A percentile compares a stretch with the other conserved stretches of the same genome.
Evolutionary conservation across 1,139 yeast species (phyloP).

Genomic region (Candida tetrigidarum): DNA sequence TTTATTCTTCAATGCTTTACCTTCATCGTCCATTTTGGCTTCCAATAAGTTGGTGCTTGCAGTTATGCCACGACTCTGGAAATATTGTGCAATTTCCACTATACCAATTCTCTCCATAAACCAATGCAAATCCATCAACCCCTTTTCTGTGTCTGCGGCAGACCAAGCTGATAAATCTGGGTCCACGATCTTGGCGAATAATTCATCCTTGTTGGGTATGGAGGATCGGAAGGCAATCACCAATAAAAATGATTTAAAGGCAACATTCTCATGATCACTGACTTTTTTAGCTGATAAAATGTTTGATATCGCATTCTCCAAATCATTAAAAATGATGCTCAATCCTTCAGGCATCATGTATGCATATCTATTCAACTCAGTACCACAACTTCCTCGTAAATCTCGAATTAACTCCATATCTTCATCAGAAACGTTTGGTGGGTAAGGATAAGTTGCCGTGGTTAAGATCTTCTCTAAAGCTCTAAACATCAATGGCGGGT

Average conservation of each 20-base stretch:
- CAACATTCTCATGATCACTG: slow-evolving; percentile 89
- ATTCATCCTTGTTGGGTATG: slow-evolving; percentile 66
- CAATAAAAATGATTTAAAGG: slow-evolving; percentile 87
- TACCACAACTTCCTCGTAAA: slow-evolving; percentile 89
- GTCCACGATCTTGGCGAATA: slow-evolving; percentile 87
- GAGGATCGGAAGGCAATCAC: slow-evolving; percentile 91
- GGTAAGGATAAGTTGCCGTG: slow-evolving; percentile 86
- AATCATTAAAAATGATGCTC: slow-evolving; percentile 76
- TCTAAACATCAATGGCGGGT: slow-evolving; percentile 69
- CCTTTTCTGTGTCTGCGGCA: slow-evolving; percentile 87
- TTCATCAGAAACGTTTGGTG: slow-evolving; percentile 68
- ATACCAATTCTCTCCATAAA: slow-evolving; percentile 98
- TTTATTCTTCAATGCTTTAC: slow-evolving; percentile 71
- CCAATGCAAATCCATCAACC: slow-evolving; percentile 90
- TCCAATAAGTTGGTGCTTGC: slow-evolving; percentile 75
- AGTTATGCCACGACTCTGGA: slow-evolving; percentile 78
- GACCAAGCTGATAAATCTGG: slow-evolving; percentile 95
- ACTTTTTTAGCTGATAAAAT: slow-evolving; percentile 73
- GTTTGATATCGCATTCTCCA: slow-evolving; percentile 79
- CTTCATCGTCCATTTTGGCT: slow-evolving; percentile 92
- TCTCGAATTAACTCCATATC: slow-evolving; percentile 84
- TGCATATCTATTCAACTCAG: slow-evolving; percentile 91
- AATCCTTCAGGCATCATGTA: slow-evolving; percentile 92
- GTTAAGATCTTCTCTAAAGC: slow-evolving; percentile 86
- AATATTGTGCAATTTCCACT: slow-evolving; percentile 90